Percentiles rank a stretch among this genome's conserved stretches.
phyloP scores from a whole-genome alignment of 805 yeast species.

The Ogataea ganodermae region DNA sequence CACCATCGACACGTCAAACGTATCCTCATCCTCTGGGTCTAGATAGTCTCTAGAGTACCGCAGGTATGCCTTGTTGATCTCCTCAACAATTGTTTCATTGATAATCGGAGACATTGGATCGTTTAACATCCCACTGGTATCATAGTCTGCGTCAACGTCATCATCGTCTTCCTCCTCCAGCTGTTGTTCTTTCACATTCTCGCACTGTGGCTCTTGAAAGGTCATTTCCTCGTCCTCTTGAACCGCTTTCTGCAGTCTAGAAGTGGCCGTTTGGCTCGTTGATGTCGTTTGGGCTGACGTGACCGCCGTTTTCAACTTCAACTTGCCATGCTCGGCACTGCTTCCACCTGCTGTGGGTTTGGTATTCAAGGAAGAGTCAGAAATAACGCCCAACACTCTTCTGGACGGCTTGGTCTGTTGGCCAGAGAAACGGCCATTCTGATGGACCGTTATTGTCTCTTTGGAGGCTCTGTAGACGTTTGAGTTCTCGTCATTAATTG shows the following conservation, averaged over 20 bases:
- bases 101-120: slow-evolving; percentile 63
- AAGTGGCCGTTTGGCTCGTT: too few relatives aligned
- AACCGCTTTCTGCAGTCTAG: background rate
- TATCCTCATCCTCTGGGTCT: slow-evolving; percentile 81
- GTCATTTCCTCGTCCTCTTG: slow-evolving; percentile 3
- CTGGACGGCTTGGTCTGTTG: slow-evolving; percentile 18
- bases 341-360: slow-evolving; percentile 8
- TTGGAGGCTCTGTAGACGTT: slow-evolving; percentile 1
- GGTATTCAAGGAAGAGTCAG: slow-evolving; percentile 29
- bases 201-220: background rate
- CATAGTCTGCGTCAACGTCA: slow-evolving; percentile 38
- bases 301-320: background rate
- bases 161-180: slow-evolving; percentile 38
- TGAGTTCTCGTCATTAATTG: slow-evolving; percentile 29
- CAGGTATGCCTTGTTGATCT: slow-evolving; percentile 52
- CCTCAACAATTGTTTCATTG: slow-evolving; percentile 48
- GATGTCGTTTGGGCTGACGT: too few relatives aligned
- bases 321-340: background rate
- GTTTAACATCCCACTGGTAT: slow-evolving; percentile 21
- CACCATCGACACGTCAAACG: slow-evolving; percentile 86
- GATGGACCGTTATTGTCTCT: slow-evolving; percentile 4
- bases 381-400: slow-evolving; percentile 32
- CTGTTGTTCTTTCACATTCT: slow-evolving; percentile 2
- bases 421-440: slow-evolving; percentile 9
- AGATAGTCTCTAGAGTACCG: slow-evolving; percentile 52